Base-by-base conservation (phyloP, 495 filamentous ascomycete species). In the Lindgomyces ingoldianus region DNA sequence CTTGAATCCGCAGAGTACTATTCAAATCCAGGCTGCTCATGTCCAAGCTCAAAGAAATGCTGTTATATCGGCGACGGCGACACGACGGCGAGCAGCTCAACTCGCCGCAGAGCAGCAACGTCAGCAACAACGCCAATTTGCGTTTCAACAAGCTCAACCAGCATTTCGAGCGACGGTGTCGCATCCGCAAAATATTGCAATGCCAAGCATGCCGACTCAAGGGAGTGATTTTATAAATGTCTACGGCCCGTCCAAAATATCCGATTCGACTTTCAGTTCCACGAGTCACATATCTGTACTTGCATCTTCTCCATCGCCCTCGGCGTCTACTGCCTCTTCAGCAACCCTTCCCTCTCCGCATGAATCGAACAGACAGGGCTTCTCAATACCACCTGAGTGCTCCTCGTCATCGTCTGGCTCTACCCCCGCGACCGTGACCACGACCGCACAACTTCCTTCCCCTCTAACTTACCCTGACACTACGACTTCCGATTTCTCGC, bases 61-160 rank as follows among this genome's bases (percentile, higher is more conserved):
- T n/a, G n/a, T n/a, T n/a, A n/a, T n/a, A n/a, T n/a, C n/a, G n/a
- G n/a, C n/a, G n/a, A n/a, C n/a, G n/a, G n/a, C n/a, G n/a, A n/a
- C n/a, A n/a, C n/a, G n/a, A n/a, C n/a, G n/a, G n/a, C 46, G 53
- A 44, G 1, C 27, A 44, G 27, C 46, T 12, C 46, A 53, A 29
- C 30, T 18, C 6, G 33, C 33, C 6, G 33, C 33, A 41, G 14
- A 41, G 41, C 46, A 12, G 26, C 58, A 62, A 42, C n/a, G 11
- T 9, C 3, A 53, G 46, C 58, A 54, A 36, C 58, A 41, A 27
- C 14, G 9, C n/a, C n/a, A n/a, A n/a, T n/a, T n/a, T n/a, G n/a
- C n/a, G n/a, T n/a, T n/a, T n/a, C n/a, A n/a, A n/a, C n/a, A n/a
- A n/a, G n/a, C n/a, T 11, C 50, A 54, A 30, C 4, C 50, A 41